These are phyloP conservation scores for Dentiscutata heterogama DNA, from an alignment of 371 early-diverging fungal genomes.

Conservation along the genomic window DNA sequence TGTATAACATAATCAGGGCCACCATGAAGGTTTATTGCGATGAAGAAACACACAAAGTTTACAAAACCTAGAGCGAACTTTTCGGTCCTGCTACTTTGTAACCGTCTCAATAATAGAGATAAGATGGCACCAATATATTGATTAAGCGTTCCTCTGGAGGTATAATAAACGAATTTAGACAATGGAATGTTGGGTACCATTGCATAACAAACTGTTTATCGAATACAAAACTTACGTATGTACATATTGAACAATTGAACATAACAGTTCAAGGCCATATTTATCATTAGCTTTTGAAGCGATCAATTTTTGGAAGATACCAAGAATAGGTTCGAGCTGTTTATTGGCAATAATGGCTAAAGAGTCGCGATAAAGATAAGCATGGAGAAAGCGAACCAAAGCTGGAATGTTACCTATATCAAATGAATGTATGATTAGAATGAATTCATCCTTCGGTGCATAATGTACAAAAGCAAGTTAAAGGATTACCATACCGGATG, in stretches of 20 bases:
- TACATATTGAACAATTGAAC: conserved; percentile 73
- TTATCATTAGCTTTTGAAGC: conserved; percentile 86
- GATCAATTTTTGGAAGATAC: conserved; percentile 95
- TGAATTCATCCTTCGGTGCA: neutral
- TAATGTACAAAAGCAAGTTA: too few relatives aligned
- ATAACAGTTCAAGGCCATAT: conserved; percentile 85
- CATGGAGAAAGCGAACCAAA: conserved; percentile 85
- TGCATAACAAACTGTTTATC: neutral
- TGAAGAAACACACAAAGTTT: conserved; percentile 77
- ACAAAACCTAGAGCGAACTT: conserved; percentile 86
- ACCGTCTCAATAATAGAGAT: conserved; percentile 78
- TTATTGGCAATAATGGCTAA: conserved; percentile 68
- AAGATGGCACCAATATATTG: conserved; percentile 83
- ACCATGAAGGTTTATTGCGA: conserved; percentile 69
- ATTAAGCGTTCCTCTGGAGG: conserved; percentile 60
- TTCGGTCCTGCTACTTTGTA: conserved; percentile 77
- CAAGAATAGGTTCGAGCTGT: conserved; percentile 86
- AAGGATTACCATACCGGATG: conserved; percentile 62
- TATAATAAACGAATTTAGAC: neutral
- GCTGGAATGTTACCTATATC: conserved; percentile 90
- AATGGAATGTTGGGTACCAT: too few relatives aligned
- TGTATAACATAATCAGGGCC: conserved; percentile 75
- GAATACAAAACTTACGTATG: conserved; percentile 66
- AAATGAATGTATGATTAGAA: neutral
- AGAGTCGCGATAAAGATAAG: conserved; percentile 83